Base-by-base conservation (phyloP, 176 grass and related monocot genomes). In the Metroxylon sagu region DNA sequence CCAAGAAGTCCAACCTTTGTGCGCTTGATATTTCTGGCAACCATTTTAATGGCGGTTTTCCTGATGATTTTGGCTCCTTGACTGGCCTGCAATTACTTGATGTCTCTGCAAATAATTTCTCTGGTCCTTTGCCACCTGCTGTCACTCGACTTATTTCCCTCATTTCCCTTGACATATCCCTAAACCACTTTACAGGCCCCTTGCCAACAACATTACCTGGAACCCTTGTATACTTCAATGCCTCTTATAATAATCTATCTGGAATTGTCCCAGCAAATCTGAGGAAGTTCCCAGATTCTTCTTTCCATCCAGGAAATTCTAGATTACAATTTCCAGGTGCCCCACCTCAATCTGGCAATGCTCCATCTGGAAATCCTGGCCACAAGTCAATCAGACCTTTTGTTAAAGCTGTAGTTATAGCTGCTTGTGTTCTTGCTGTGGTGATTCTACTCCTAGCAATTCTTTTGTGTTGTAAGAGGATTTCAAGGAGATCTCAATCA, bases 261-360 rank as follows among this genome's bases (percentile, higher is more conserved):
- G 94, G 94, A 72, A 65, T 88, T 18, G 88, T 98, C 29, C 88
- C 94, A 18, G 58, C 82, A 57, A 98, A 93, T 57, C 77, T 98
- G 67, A 83, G 88, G 68, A 93, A 79, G 74, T 98, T 98, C 65
- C 84, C 94, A 39, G 88, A 93, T 57, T 98, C 94, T 74, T 88
- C 88, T 52, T 98, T 98, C 88, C 94, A 98, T 61, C 94, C 94
- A 17, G 94, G 94, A 39, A 98, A 98, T 77, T 74, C 88, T 16
- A 92, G 81, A 51, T 66, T 98, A 70, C 84, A 83, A 19, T 72
- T 85, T 67, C 94, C 94, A 71, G 53, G 71, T 66, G 65, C 67
- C 71, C 63, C 84, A 62, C 39, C 76, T 59, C 84, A 82, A 67
- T 89, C 85, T 18, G 61, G 66, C 2, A 74, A 29, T 57, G 66